Base-by-base conservation (phyloP, 805 yeast genomes). In the Candida glaebosa region DNA sequence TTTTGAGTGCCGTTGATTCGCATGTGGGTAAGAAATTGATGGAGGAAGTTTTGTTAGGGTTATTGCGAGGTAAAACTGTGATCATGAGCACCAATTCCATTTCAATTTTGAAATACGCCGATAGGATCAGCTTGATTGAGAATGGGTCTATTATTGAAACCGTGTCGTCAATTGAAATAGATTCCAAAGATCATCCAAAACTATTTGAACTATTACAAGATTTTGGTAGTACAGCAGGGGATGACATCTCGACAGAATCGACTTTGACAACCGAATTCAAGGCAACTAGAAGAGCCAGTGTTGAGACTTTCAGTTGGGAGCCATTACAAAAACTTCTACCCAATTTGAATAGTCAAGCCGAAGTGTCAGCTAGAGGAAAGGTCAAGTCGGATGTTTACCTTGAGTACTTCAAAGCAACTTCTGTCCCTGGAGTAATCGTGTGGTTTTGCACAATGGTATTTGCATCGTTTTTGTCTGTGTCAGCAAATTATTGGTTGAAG, bases 1-100 rank as follows among this genome's bases (percentile, higher is more conserved):
- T 82, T 18, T 63, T 82, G 42, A 75, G 84, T 48, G 88, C 88
- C 2, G 89, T 82, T 15, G 89, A 82, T 63, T 79, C 85, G 2
- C 82, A 82, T 54, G 89, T 82, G 38, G 79, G 83, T 34, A 73
- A 67, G 45, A 73, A 71, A 40, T 74, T 80, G 40, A 71, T 77
- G 47, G 65, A 75, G 4, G 52, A 69, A 30, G 83, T 81, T 12
- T 50, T 63, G 38, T 45, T 46, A 5, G 85, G 85, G 18, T 48
- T 81, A 10, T 60, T 81, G 38, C 62, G 65, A 6, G 57, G 73
- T 2, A 80, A 79, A 49, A 76, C 84, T 3, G 65, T 77, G 22
- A 63, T 81, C 31, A 61, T 81, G 39, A 72, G 84, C 3, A 81
- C 87, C 1, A 81, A 81, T 54, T 70, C 81, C 0, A 67, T 79